These are phyloP conservation scores for Colletotrichum sp. DNA, from an alignment of 2,329 filamentous ascomycete genomes.

Conservation along the genomic window DNA sequence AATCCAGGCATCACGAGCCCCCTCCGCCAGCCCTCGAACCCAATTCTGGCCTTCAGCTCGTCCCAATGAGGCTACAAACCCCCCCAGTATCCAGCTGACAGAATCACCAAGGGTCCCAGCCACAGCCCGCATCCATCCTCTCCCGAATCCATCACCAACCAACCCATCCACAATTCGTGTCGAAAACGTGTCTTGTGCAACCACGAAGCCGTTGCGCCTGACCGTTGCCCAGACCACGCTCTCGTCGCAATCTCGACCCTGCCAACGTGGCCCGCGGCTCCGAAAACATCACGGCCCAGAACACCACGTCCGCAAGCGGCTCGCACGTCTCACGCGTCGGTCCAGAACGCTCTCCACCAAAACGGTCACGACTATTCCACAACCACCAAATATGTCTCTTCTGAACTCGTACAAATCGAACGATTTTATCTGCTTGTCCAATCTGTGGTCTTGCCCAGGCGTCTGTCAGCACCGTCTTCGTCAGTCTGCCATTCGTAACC, in stretches of 20 bases:
- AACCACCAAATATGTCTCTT: not conserved
- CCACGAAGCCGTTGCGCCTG: not conserved
- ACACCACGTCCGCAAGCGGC: not conserved
- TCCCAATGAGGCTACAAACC: not conserved
- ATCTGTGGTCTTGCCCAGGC: not conserved
- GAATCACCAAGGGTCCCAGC: not conserved
- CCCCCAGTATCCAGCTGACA: not conserved
- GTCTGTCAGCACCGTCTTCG: not conserved
- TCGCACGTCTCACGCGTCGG: not conserved
- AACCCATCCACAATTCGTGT: not conserved
- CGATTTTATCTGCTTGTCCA: not conserved
- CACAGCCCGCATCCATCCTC: not conserved
- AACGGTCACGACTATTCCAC: not conserved
- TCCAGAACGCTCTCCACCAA: not conserved
- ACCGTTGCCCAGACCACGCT: not conserved
- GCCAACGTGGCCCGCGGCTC: not conserved
- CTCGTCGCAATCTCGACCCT: not conserved
- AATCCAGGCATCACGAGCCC: not conserved
- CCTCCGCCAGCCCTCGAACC: not conserved
- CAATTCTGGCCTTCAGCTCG: not conserved
- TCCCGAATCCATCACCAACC: not conserved
- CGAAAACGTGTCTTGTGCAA: not conserved
- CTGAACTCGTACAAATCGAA: not conserved
- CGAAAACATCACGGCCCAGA: not conserved
- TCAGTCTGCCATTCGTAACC: not conserved